A percentile compares a stretch with the other conserved stretches of the same genome.
phyloP scores from a whole-genome alignment of 495 filamentous ascomycete species.

The Hypoxylon crocopeplum region DNA sequence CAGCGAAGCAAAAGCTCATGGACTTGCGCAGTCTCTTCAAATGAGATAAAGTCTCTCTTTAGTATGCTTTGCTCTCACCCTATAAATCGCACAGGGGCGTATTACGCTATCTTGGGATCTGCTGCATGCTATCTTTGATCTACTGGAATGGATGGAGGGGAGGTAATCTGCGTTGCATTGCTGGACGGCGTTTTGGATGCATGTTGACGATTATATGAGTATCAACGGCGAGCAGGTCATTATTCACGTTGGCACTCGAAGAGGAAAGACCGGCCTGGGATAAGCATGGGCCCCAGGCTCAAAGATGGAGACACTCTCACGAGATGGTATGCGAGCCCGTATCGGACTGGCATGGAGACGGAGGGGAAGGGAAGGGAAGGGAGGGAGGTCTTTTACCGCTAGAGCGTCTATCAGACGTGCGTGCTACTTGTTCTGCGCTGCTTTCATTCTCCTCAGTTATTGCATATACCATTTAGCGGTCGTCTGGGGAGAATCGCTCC shows the following conservation, averaged over 20 bases:
- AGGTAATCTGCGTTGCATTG: slow-evolving; percentile 17
- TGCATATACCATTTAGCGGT: slow-evolving; percentile 13
- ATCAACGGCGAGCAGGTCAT: slow-evolving; percentile 13
- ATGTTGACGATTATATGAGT: background rate
- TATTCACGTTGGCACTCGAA: too few relatives aligned
- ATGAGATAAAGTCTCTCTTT: too few relatives aligned
- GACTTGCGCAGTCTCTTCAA: slow-evolving; percentile 85
- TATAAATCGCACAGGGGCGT: background rate
- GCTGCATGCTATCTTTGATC: background rate
- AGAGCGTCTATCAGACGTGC: background rate
- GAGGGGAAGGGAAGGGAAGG: background rate
- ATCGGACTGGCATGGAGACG: background rate
- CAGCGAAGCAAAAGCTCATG: slow-evolving; percentile 75
- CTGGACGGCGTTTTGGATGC: slow-evolving; percentile 22
- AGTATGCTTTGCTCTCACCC: background rate
- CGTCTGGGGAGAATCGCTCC: background rate
- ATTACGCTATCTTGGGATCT: slow-evolving; percentile 1
- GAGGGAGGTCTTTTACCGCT: background rate
- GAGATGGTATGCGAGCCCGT: slow-evolving; percentile 6
- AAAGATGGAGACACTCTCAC: slow-evolving; percentile 20
- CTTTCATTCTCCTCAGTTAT: background rate
- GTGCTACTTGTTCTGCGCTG: background rate
- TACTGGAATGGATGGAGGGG: background rate
- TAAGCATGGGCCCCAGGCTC: too few relatives aligned
- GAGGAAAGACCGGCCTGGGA: too few relatives aligned